Evolutionary conservation across 495 filamentous ascomycete species (phyloP).

Genomic region (Tuber aestivum): DNA sequence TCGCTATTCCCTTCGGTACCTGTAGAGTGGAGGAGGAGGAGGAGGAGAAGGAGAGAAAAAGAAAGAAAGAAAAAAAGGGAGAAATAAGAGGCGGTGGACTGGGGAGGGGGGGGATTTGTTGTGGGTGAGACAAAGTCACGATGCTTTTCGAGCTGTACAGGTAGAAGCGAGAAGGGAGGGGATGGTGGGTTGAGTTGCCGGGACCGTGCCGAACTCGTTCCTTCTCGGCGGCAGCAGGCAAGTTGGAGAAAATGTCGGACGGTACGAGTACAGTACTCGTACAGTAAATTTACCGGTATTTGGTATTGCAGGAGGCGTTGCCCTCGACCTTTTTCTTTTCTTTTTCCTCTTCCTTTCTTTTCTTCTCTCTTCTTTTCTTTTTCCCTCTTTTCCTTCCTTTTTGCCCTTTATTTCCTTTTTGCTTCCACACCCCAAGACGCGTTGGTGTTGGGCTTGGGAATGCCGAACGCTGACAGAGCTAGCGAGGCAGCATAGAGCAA

Average conservation of each 20-base stretch:
- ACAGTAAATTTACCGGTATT: too few relatives aligned
- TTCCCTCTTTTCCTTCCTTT: background rate
- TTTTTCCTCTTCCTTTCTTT: background rate
- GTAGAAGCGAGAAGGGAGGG: background rate
- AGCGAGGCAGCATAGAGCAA: slow-evolving; percentile 1
- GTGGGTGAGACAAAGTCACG: slow-evolving; percentile 6
- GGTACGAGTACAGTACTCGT: too few relatives aligned
- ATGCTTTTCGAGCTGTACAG: slow-evolving; percentile 3
- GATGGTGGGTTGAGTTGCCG: background rate
- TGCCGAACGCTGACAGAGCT: slow-evolving; percentile 1
- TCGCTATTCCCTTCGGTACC: background rate
- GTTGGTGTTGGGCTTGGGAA: slow-evolving; percentile 6
- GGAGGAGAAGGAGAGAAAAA: too few relatives aligned
- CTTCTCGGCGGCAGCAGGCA: background rate
- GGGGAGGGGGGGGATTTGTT: background rate
- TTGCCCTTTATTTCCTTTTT: background rate
- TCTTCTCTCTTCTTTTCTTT: background rate
- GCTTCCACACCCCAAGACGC: background rate
- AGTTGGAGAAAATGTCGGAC: background rate
- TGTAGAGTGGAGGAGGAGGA: background rate
- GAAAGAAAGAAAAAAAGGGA: background rate
- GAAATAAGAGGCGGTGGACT: background rate
- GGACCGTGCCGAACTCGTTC: background rate
- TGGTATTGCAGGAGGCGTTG: background rate
- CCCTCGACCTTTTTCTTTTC: background rate